Evolutionary conservation across 768 basidiomycete species (phyloP), one percentile per base, ranked within the genome.

Genomic region (Cyclocybe aegerita): DNA sequence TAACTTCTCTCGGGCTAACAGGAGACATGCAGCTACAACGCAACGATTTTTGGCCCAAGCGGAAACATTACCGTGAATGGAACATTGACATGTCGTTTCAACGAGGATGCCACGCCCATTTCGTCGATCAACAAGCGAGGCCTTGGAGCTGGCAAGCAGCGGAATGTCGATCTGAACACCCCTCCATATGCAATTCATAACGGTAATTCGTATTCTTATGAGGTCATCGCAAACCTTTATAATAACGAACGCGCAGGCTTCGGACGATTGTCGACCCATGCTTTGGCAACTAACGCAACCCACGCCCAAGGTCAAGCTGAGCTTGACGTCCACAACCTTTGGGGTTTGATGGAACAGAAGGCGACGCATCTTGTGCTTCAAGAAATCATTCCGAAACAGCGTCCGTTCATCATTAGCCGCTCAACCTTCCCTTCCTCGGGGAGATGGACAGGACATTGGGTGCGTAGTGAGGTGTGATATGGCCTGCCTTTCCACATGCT

Each of bases 21-120:
- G 39, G 39, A 45, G 44, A 30, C 11, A 39, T 52, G 43, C 46
- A 87, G 86, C 38, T 90, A 90, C 60, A 77, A 89, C 57, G 57
- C 75, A 14, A 75, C 79, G 0, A 59, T 79, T 10, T 88, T 74
- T 58, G 87, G 86, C 10, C 78, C 80, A 0, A 87, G 85, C 54
- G 88, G 88, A 4, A 90, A 90, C 59, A 79, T 90, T 63, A 87
- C 84, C 9, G 75, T 88, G 54, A 83, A 86, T 46, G 86, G 85
- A 5, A 79, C 71, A 2, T 66, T 77, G 37, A 89, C 86, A 4
- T 84, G 77, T 52, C 66, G 60, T 14, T 32, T 57, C 15, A 52
- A 58, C 38, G 42, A 52, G 30, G 29, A 47, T 50, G 54, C 54
- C 31, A 9, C 64, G 29, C 9, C 49, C 16, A 17, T 44, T 29